phyloP scores from a whole-genome alignment of 2,329 filamentous ascomycete species.

The Ophiognomonia clavigignenti-juglandacearum region DNA sequence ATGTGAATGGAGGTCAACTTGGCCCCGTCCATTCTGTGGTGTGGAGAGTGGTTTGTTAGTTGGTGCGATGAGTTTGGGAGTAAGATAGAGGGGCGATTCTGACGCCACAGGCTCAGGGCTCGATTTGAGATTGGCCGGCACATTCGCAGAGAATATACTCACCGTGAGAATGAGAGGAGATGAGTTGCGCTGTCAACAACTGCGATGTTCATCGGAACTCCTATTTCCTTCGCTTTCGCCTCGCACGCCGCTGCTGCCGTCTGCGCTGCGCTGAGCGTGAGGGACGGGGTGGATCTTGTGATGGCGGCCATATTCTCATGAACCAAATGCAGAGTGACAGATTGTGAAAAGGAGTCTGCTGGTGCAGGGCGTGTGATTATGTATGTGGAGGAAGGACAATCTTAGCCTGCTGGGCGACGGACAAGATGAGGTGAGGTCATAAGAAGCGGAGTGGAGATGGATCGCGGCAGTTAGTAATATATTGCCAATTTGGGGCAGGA shows the following conservation, averaged over 20 bases:
- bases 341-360: too few species aligned
- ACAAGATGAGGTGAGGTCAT: too few species aligned
- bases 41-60: neutral
- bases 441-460: too few species aligned
- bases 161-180: constrained; percentile 5
- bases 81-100: neutral
- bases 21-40: constrained; percentile 7
- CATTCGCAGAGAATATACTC: neutral
- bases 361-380: too few species aligned
- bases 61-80: neutral
- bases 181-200: constrained; percentile 6
- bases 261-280: constrained; percentile 6
- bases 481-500: too few species aligned
- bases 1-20: constrained; percentile 8
- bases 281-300: too few species aligned
- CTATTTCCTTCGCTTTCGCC: constrained; percentile 5
- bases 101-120: neutral
- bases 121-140: too few species aligned
- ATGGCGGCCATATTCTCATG: too few species aligned
- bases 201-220: constrained; percentile 12
- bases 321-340: too few species aligned
- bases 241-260: constrained; percentile 4
- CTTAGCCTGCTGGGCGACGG: too few species aligned
- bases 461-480: too few species aligned
- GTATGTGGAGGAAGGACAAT: too few species aligned